These are phyloP conservation scores for Clavispora phyllophila DNA, from an alignment of 805 yeast genomes.

Conservation along the genomic window DNA sequence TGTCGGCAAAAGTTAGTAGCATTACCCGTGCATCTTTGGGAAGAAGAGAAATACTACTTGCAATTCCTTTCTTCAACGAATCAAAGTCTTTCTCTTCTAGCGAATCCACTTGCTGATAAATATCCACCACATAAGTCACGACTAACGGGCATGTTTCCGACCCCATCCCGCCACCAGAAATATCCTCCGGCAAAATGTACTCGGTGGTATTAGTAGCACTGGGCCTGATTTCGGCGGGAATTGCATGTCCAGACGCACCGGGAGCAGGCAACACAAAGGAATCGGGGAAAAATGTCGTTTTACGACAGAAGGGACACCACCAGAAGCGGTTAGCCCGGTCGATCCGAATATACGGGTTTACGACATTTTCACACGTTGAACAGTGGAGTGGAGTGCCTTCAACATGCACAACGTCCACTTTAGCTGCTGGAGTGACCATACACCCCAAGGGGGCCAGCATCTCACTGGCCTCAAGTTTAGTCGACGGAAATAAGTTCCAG, in stretches of 20 bases:
- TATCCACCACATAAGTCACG: conserved; percentile 25
- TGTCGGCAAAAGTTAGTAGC: conserved; percentile 26
- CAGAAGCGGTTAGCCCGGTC: conserved; percentile 29
- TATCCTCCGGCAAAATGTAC: conserved; percentile 26
- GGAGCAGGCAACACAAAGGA: conserved; percentile 12
- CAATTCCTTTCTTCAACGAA: conserved; percentile 11
- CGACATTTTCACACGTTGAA: conserved; percentile 20
- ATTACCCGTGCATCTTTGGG: conserved; percentile 15
- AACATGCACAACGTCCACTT: background rate
- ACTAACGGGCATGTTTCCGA: conserved; percentile 9
- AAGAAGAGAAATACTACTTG: conserved; percentile 12
- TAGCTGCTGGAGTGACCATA: conserved; percentile 24
- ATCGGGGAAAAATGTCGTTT: conserved; percentile 19
- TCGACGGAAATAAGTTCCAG: conserved; percentile 54
- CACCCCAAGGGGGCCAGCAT: conserved; percentile 35
- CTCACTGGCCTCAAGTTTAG: conserved; percentile 30
- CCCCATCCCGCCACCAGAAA: conserved; percentile 9
- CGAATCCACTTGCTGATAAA: conserved; percentile 25
- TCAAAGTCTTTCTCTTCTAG: conserved; percentile 7
- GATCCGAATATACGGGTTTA: conserved; percentile 26
- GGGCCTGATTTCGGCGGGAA: conserved; percentile 26
- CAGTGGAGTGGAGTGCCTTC: conserved; percentile 19
- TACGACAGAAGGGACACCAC: conserved; percentile 37
- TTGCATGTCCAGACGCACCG: conserved; percentile 16
- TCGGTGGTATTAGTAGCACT: conserved; percentile 23